Base-by-base conservation (phyloP, 2,329 filamentous ascomycete genomes). In the Colletotrichum plurivorum region DNA sequence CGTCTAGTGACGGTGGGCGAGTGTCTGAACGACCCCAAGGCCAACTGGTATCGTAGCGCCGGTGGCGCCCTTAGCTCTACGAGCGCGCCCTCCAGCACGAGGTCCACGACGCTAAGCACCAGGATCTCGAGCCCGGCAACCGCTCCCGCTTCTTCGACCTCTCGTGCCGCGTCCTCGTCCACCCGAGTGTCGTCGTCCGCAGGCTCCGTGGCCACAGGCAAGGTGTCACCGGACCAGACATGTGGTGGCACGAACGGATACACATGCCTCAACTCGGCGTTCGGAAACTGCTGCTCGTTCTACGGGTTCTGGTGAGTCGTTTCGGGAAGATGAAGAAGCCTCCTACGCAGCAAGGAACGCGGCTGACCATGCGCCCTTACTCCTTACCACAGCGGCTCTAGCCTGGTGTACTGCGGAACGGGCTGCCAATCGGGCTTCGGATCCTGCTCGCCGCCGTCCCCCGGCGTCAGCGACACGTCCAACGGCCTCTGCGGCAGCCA, bases 1-100 rank as follows among this genome's bases (percentile, higher is more conserved):
- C 76, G 73, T 53, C 83, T 84, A 51, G 86, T 87, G 31, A 87
- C 87, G 1, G 84, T 89, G 5, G 88, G 87, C 0, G 85, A 89
- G 68, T 90, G 88, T 66, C 79, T 90, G 16, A 84, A 83, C 0
- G 87, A 90, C 65, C 76, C 86, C 8, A 68, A 68, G n/a, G 79
- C 76, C 16, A 82, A 84, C 71, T 89, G 87, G 88, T 89, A 89
- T 73, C 83, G 86, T 53, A 31, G 67, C 4, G 75, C 73, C 5
- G 67, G 72, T 7, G 65, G 69, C 20, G 61, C 51, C 15, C 61
- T 70, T 20, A 71, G 66, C 27, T 72, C 71, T 20, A 60, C 63
- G 25, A 65, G 67, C 1, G 52, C 66, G 0, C 69, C 67, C 2
- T 25, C 56, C 6, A 56, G 53, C 13, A 63, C 73, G 39, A 68